These are phyloP conservation scores for Hypoxylon rubiginosum DNA, from an alignment of 2,329 filamentous ascomycete species.

Conservation along the genomic window DNA sequence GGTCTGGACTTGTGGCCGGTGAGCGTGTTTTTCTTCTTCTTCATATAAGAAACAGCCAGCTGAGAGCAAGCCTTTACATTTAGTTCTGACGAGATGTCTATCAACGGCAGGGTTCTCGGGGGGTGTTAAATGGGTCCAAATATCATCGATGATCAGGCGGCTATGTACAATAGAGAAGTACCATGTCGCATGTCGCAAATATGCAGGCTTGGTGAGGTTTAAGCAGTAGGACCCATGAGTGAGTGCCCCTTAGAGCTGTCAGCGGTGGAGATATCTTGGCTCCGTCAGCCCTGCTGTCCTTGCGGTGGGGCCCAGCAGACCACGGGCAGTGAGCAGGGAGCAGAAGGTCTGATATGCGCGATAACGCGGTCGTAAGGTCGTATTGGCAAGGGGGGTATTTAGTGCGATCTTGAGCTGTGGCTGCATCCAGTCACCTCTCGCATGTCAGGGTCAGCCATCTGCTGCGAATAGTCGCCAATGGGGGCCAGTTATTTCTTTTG, in stretches of 20 bases:
- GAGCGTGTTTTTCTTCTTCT: constrained; percentile 28
- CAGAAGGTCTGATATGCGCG: constrained; percentile 33
- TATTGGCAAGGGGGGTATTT: constrained; percentile 7
- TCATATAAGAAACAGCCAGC: constrained; percentile 38
- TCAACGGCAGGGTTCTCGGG: constrained; percentile 34
- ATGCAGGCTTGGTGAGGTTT: constrained; percentile 14
- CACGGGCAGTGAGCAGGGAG: constrained; percentile 18
- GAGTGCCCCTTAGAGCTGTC: constrained; percentile 30
- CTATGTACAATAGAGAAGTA: constrained; percentile 35
- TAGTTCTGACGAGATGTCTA: constrained; percentile 42
- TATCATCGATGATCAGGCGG: constrained; percentile 28
- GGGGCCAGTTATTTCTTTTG: constrained; percentile 26
- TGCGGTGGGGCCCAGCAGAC: constrained; percentile 9
- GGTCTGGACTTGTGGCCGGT: constrained; percentile 22
- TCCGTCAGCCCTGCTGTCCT: constrained; percentile 37
- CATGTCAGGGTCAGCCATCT: constrained; percentile 28
- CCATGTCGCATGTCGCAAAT: neutral
- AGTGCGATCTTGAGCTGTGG: constrained; percentile 33
- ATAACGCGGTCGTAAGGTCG: constrained; percentile 26
- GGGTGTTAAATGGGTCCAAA: constrained; percentile 32
- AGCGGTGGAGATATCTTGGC: constrained; percentile 35
- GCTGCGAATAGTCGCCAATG: constrained; percentile 17
- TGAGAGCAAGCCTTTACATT: constrained; percentile 38
- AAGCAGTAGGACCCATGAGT: constrained; percentile 23
- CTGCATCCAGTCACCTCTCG: constrained; percentile 23